These are phyloP conservation scores for Cladorrhinum sp. DNA, from an alignment of 2,329 filamentous ascomycete genomes.

Conservation along the genomic window DNA sequence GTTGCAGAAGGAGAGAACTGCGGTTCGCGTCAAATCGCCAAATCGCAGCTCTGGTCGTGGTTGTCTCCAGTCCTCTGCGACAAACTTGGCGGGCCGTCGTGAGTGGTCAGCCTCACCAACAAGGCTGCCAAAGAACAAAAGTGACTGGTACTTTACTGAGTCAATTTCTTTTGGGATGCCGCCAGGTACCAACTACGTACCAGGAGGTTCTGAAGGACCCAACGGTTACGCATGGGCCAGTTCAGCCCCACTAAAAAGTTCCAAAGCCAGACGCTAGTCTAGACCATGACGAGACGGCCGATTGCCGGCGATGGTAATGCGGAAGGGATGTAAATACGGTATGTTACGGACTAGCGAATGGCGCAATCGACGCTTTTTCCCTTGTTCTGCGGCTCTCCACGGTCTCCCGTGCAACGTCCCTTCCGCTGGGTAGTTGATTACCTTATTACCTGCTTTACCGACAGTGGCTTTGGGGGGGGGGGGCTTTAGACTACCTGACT, in stretches of 20 bases:
- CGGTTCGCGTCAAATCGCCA: slow-evolving; percentile 23
- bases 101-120: slow-evolving; percentile 18
- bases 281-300: slow-evolving; percentile 19
- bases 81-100: not conserved
- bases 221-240: not conserved
- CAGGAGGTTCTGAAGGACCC: not conserved
- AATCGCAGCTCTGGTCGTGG: slow-evolving; percentile 17
- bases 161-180: not conserved
- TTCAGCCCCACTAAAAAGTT: slow-evolving; percentile 3
- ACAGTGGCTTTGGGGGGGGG: not conserved
- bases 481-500: not conserved
- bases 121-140: slow-evolving; percentile 19
- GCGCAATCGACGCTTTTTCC: slow-evolving; percentile 29
- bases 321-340: not conserved
- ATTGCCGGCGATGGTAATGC: slow-evolving; percentile 24
- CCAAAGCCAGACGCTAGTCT: not conserved
- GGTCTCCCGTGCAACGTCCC: not conserved
- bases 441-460: not conserved
- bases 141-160: not conserved
- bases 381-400: not conserved
- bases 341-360: slow-evolving; percentile 18
- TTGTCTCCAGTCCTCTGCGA: slow-evolving; percentile 2
- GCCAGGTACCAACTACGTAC: not conserved
- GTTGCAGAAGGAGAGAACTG: slow-evolving; percentile 4
- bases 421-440: not conserved